Evolutionary conservation across 495 filamentous ascomycete species (phyloP), one percentile per base, ranked within the genome.

Genomic region (Peziza echinospora): DNA sequence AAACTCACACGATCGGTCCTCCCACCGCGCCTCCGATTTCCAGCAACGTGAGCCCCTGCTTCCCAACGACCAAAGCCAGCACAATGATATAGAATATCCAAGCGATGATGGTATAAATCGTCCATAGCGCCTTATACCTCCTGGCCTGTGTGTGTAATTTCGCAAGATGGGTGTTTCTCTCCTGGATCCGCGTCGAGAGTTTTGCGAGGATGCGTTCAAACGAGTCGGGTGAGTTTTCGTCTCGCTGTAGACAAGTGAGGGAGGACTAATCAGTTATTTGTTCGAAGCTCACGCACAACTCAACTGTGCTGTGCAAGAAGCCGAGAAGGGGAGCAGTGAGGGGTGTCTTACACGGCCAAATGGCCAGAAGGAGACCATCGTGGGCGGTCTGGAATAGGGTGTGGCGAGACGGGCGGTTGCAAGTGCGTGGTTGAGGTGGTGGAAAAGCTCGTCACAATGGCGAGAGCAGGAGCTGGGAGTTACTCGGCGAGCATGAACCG

Each of bases 201-300:
- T 74, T 71, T 13, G 81, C 79, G 37, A 97, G 77, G 0, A 78
- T 73, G 64, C 84, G 92, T 62, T 97, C 89, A 55, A 96, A 97
- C 5, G 76, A 80, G 30, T 86, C 87, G 1, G 87, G 80, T 53
- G 86, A 93, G 60, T 72, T 79, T 55, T 82, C 75, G 49, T 84
- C 72, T 63, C 78, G 75, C 83, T 91, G 54, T 21, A n/a, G n/a
- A n/a, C 21, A 19, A 42, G 41, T 23, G 22, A 4, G 41, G 11
- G 16, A 43, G 41, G 16, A 22, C 11, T 5, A 23, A 21, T 21
- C 30, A 2, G 30, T 37, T 24, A 39, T 49, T 24, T 55, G 44
- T 41, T 28, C 46, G 24, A 16, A 8, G 11, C 23, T 37, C 23
- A 26, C 16, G 40, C 37, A 28, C 41, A 44, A 21, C 26, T 16